phyloP scores from a whole-genome alignment of 495 filamentous ascomycete species.

The Trichoderma asperelloides region DNA sequence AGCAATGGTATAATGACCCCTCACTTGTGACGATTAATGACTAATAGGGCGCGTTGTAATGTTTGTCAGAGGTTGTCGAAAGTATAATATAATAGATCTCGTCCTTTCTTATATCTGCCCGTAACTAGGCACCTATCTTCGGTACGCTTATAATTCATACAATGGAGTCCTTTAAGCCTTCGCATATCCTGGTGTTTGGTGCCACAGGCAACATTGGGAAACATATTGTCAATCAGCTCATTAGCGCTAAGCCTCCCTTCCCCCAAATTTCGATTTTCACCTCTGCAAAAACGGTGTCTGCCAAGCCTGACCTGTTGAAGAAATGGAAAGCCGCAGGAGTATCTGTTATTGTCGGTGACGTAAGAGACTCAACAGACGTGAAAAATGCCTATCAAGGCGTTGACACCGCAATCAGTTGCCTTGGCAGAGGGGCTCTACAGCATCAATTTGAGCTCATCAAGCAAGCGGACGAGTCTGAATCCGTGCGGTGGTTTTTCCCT shows the following conservation, averaged over 20 bases:
- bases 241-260: constrained; percentile 45
- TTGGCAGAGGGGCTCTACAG: constrained; percentile 50
- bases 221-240: constrained; percentile 52
- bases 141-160: neutral
- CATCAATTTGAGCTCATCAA: constrained; percentile 50
- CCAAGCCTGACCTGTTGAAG: constrained; percentile 40
- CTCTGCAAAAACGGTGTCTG: constrained; percentile 39
- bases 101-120: too few species aligned
- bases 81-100: neutral
- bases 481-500: constrained; percentile 59
- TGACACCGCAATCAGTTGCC: constrained; percentile 57
- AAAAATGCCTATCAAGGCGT: constrained; percentile 46
- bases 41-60: neutral
- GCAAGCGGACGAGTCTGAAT: constrained; percentile 44
- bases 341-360: constrained; percentile 51
- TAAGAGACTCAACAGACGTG: constrained; percentile 44
- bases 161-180: neutral
- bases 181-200: constrained; percentile 54
- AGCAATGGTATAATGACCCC: too few species aligned
- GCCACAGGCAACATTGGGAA: constrained; percentile 60
- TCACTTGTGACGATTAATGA: too few species aligned
- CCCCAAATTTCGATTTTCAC: constrained; percentile 53
- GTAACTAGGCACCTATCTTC: neutral
- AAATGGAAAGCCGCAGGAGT: constrained; percentile 40
- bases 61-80: neutral